Conservation (phyloP, 495 filamentous ascomycete genomes). For the Penicillium canescens region DNA sequence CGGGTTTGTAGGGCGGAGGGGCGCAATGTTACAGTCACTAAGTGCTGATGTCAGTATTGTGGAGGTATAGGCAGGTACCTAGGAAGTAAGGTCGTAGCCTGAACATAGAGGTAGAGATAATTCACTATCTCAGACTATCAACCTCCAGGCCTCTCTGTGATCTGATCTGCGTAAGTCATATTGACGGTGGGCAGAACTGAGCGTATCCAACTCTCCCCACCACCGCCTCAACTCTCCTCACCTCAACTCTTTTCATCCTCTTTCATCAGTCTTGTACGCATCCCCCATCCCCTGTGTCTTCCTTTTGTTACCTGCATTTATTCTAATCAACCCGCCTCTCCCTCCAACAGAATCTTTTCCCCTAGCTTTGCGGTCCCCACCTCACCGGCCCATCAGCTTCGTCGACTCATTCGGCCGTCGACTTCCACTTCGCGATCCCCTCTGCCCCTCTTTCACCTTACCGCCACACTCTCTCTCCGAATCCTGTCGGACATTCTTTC, state of each 20-base stretch:
- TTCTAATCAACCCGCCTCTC: not conserved
- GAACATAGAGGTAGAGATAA: no score
- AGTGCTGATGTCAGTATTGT: conserved; percentile 33
- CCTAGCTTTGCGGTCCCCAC: conserved; percentile 23
- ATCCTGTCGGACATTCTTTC: conserved; percentile 18
- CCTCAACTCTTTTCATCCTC: conserved; percentile 11
- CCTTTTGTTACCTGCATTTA: not conserved
- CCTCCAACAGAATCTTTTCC: not conserved
- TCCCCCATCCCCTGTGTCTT: not conserved
- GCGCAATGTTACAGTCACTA: conserved; percentile 25
- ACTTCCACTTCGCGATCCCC: conserved; percentile 7
- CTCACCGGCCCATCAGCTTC: conserved; percentile 9
- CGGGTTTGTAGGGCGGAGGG: conserved; percentile 5
- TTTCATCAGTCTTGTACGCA: conserved; percentile 6
- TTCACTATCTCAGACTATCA: no score
- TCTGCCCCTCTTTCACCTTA: conserved; percentile 16
- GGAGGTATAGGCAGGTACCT: not conserved
- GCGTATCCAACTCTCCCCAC: conserved; percentile 21
- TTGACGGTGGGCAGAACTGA: no score
- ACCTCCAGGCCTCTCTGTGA: no score
- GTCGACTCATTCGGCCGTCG: conserved; percentile 11
- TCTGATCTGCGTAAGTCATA: no score
- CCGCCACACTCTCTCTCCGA: conserved; percentile 15
- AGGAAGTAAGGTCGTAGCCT: no score
- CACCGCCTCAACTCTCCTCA: conserved; percentile 19